Percentiles rank a stretch among this genome's conserved stretches.
These are phyloP conservation scores for Dipteronia dyeriana DNA, from an alignment of 345 rosid genomes.

Conservation along the genomic window DNA sequence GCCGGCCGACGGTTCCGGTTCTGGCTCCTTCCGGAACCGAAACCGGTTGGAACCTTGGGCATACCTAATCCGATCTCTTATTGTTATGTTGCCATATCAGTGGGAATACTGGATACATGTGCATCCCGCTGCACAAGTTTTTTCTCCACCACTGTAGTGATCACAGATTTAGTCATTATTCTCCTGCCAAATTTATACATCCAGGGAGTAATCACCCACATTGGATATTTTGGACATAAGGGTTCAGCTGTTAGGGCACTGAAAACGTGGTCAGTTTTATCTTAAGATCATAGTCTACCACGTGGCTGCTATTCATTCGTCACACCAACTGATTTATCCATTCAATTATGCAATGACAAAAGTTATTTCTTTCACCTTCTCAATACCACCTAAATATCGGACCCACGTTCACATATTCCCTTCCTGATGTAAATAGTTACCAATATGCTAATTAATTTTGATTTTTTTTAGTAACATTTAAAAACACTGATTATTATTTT, in stretches of 20 bases:
- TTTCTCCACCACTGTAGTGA: not conserved
- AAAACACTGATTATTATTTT: too few species aligned
- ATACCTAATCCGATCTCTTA: too few species aligned
- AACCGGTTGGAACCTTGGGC: too few species aligned
- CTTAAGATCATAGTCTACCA: not conserved
- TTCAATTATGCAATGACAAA: not conserved
- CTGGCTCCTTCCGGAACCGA: too few species aligned
- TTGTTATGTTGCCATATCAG: too few species aligned
- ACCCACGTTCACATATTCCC: not conserved
- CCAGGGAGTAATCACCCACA: conserved; percentile 9
- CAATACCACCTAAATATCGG: not conserved
- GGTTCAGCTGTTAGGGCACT: conserved; percentile 29
- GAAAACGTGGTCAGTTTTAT: conserved; percentile 27
- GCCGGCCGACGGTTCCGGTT: too few species aligned
- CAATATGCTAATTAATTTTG: too few species aligned
- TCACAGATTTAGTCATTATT: not conserved
- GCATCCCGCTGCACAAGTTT: too few species aligned
- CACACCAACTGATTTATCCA: not conserved
- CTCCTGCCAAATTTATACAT: not conserved
- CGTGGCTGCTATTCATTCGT: conserved; percentile 19
- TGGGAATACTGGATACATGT: too few species aligned
- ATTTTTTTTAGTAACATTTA: too few species aligned
- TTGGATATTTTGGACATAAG: not conserved
- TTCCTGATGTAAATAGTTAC: not conserved
- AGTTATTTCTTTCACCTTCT: conserved; percentile 29